phyloP scores from a whole-genome alignment of 768 basidiomycete species.

The Serpula lacrymans region DNA sequence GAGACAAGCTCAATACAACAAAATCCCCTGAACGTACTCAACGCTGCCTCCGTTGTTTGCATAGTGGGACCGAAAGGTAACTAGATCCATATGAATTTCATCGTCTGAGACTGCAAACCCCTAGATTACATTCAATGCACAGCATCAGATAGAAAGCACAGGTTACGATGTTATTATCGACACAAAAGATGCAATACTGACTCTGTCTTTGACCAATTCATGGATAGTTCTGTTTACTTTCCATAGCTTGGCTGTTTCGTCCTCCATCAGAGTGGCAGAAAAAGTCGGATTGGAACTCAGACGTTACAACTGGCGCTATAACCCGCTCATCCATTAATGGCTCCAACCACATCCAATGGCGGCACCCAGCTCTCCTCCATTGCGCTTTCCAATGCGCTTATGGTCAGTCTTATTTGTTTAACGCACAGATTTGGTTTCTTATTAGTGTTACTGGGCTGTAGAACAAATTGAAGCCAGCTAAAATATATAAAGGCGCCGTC shows the following conservation, averaged over 20 bases:
- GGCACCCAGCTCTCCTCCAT: slow-evolving; percentile 32
- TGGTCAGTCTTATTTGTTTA: slow-evolving; percentile 37
- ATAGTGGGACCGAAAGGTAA: slow-evolving; percentile 70
- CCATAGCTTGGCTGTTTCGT: slow-evolving; percentile 89
- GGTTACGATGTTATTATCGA: slow-evolving; percentile 4
- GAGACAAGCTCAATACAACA: slow-evolving; percentile 10
- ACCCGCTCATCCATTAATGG: slow-evolving; percentile 22
- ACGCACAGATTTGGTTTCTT: slow-evolving; percentile 1
- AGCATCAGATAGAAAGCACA: slow-evolving; percentile 11
- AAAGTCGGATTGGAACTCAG: slow-evolving; percentile 55
- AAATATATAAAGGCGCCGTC: slow-evolving; percentile 79
- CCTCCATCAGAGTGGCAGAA: slow-evolving; percentile 53
- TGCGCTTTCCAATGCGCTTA: slow-evolving; percentile 43
- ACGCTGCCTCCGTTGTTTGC: slow-evolving; percentile 71
- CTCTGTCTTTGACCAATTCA: slow-evolving; percentile 94
- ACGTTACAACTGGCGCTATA: slow-evolving; percentile 16
- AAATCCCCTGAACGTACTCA: slow-evolving; percentile 62
- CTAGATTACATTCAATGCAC: slow-evolving; percentile 40
- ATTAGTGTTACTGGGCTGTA: slow-evolving; percentile 25
- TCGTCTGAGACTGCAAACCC: slow-evolving; percentile 93
- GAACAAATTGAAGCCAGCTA: slow-evolving; percentile 82
- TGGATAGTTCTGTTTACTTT: slow-evolving; percentile 95
- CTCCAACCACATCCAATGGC: slow-evolving; percentile 39
- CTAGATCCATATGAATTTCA: slow-evolving; percentile 86
- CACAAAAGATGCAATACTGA: slow-evolving; percentile 34